Evolutionary conservation across 2,329 filamentous ascomycete species (phyloP).

Genomic region (Drechslerella stenobrocha): DNA sequence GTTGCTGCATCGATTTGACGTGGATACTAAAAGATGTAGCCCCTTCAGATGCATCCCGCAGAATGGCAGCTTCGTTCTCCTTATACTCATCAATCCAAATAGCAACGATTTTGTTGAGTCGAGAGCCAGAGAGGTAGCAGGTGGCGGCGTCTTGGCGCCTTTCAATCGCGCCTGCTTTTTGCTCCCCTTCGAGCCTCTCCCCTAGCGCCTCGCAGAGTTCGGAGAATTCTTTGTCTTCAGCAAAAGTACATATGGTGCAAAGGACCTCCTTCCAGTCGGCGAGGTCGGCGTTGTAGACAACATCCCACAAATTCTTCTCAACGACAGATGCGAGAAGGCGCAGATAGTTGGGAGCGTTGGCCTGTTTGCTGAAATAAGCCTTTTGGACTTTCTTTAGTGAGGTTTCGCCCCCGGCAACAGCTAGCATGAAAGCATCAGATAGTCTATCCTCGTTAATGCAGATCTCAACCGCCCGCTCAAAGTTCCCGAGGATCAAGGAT

Average conservation of each 20-base stretch:
- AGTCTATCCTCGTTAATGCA: conserved; percentile 86
- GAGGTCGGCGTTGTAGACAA: conserved; percentile 93
- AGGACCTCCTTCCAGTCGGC: conserved; percentile 96
- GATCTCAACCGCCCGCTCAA: conserved; percentile 83
- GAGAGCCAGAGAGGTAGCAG: conserved; percentile 93
- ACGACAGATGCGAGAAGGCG: conserved; percentile 88
- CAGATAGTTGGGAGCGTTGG: conserved; percentile 84
- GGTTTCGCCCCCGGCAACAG: conserved; percentile 91
- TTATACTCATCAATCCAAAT: conserved; percentile 92
- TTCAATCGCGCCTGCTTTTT: conserved; percentile 60
- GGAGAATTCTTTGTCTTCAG: conserved; percentile 84
- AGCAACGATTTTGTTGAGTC: conserved; percentile 91
- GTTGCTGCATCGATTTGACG: conserved; percentile 81
- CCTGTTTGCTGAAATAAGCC: conserved; percentile 82
- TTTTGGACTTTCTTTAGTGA: conserved; percentile 92
- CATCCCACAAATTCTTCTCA: conserved; percentile 95
- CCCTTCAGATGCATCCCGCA: conserved; percentile 67
- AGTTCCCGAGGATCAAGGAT: conserved; percentile 85
- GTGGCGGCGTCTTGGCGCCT: conserved; percentile 86
- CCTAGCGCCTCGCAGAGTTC: conserved; percentile 94
- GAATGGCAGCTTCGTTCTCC: conserved; percentile 70
- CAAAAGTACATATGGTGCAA: conserved; percentile 93
- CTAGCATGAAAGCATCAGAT: conserved; percentile 96
- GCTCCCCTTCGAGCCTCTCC: conserved; percentile 78
- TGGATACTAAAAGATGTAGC: conserved; percentile 84